Evolutionary conservation across 1,284 basidiomycete species (phyloP).

Genomic region (Meripilus lineatus): DNA sequence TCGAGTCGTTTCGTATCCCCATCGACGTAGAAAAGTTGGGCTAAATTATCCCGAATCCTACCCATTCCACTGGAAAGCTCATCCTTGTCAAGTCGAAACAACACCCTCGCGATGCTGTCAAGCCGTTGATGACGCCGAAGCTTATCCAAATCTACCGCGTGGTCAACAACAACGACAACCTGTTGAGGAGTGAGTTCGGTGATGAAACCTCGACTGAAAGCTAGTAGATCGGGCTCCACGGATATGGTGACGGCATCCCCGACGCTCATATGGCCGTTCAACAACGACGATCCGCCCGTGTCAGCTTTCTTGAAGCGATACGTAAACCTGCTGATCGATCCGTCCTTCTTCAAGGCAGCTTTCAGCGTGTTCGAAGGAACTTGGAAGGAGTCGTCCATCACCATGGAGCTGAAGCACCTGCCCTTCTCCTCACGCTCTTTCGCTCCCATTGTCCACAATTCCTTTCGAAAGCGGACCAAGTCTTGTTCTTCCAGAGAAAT

Average conservation of each 20-base stretch:
- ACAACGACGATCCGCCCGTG: conserved; percentile 38
- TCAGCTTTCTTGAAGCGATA: conserved; percentile 58
- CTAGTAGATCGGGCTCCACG: conserved; percentile 79
- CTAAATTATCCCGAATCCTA: conserved; percentile 86
- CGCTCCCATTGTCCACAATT: conserved; percentile 92
- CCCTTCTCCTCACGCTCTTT: conserved; percentile 75
- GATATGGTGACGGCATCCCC: conserved; percentile 86
- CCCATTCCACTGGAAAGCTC: conserved; percentile 87
- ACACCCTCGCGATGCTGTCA: conserved; percentile 25
- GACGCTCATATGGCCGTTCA: conserved; percentile 74
- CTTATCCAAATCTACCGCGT: conserved; percentile 56
- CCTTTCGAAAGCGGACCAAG: conserved; percentile 75
- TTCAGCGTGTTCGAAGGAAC: conserved; percentile 18
- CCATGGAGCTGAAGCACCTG: conserved; percentile 79
- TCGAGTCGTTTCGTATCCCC: conserved; percentile 60
- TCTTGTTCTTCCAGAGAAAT: conserved; percentile 90
- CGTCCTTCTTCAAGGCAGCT: conserved; percentile 22
- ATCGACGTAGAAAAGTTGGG: conserved; percentile 82
- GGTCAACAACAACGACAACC: conserved; percentile 80
- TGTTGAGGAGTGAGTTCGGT: conserved; percentile 60
- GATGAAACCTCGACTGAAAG: conserved; percentile 83
- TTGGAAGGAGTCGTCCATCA: conserved; percentile 42
- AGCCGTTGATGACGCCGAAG: conserved; percentile 38
- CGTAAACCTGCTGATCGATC: conserved; percentile 47
- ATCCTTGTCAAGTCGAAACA: conserved; percentile 93